Evolutionary conservation across 441 rosid species (phyloP).

Genomic region (Erysimum pusillum): DNA sequence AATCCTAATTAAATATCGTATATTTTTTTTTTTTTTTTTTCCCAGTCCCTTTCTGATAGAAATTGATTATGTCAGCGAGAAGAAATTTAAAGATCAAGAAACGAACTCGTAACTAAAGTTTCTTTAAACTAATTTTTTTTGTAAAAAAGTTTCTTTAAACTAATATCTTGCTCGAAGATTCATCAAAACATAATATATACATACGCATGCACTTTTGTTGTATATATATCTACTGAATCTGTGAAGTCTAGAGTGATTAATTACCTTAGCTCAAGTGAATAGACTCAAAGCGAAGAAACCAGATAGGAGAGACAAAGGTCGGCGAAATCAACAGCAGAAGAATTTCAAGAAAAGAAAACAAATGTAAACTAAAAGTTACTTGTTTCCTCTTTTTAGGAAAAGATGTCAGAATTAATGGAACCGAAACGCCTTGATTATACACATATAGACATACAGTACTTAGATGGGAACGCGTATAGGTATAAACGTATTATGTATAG

Average conservation of each 20-base stretch:
- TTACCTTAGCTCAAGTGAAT: conserved; percentile 26
- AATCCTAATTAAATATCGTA: background rate
- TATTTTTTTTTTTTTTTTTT: background rate
- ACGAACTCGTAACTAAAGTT: background rate
- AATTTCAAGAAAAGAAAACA: background rate
- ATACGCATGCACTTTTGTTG: background rate
- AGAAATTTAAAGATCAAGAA: background rate
- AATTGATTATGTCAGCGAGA: background rate
- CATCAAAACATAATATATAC: background rate
- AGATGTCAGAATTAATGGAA: conserved; percentile 17
- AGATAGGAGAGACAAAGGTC: conserved; percentile 17
- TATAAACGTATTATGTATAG: background rate
- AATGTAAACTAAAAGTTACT: conserved; percentile 5
- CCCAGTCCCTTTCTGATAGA: background rate
- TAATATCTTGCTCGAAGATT: background rate
- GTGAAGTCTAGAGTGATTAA: conserved; percentile 1
- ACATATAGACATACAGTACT: background rate
- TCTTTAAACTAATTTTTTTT: background rate
- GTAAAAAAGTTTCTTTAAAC: background rate
- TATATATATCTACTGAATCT: background rate
- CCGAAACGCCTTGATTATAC: conserved; percentile 6
- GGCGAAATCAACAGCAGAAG: conserved; percentile 10
- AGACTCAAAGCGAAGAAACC: conserved; percentile 7
- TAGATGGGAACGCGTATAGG: background rate
- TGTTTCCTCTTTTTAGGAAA: background rate